phyloP scores from a whole-genome alignment of 73 alveolate species.

The Blepharisma japonicum region DNA sequence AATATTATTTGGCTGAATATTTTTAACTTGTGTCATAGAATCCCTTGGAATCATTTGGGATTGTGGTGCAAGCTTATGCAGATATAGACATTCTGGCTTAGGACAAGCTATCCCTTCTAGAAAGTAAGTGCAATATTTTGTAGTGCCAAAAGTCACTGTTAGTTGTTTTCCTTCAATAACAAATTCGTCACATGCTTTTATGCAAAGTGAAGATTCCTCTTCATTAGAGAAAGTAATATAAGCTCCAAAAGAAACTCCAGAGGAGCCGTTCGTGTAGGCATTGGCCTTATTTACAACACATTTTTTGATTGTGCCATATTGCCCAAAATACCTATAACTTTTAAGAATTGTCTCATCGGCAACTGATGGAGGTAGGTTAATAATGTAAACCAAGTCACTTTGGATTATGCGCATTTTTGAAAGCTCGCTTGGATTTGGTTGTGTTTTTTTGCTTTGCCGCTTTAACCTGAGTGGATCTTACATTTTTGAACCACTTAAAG shows the following conservation, averaged over 20 bases:
- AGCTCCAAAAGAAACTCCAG: conserved; percentile 55
- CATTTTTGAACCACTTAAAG: too few species aligned
- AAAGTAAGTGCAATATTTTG: conserved; percentile 84
- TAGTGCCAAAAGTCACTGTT: conserved; percentile 84
- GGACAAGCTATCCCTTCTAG: conserved; percentile 65
- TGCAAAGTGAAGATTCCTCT: conserved; percentile 72
- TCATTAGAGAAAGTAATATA: conserved; percentile 73
- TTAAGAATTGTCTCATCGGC: conserved; percentile 50
- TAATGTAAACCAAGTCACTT: conserved; percentile 35
- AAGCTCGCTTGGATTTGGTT: neutral
- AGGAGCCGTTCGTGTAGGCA: conserved; percentile 35
- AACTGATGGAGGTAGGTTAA: conserved; percentile 45
- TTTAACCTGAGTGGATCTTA: too few species aligned
- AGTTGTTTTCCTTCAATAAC: conserved; percentile 64
- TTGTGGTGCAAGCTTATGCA: conserved; percentile 41
- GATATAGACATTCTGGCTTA: conserved; percentile 66
- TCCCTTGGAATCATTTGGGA: conserved; percentile 31
- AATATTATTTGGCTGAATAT: conserved; percentile 13
- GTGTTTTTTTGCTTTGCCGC: too few species aligned
- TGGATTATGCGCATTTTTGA: conserved; percentile 3
- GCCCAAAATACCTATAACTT: conserved; percentile 79
- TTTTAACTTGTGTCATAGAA: conserved; percentile 14
- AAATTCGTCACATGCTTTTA: conserved; percentile 68
- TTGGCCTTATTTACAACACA: conserved; percentile 48
- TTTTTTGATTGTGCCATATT: conserved; percentile 66